Percentiles rank a stretch among this genome's conserved stretches.
Conservation (phyloP, 495 filamentous ascomycete species). For the Aspergillus bertholletiae region DNA sequence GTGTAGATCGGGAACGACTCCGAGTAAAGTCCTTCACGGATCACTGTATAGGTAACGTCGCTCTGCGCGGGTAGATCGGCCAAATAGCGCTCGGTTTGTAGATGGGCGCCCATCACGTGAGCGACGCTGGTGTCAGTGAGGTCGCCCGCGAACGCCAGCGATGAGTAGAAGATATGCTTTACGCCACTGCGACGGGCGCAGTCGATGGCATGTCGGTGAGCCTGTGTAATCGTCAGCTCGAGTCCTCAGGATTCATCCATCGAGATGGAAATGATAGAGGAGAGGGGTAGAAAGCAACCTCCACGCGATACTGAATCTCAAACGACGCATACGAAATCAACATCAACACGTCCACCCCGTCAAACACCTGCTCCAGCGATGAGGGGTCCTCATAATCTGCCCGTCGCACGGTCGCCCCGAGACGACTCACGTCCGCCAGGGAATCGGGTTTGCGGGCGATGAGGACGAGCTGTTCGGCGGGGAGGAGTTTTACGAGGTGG, state of each 20-base stretch:
- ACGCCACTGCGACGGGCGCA: slow-evolving; percentile 56
- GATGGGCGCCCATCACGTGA: slow-evolving; percentile 67
- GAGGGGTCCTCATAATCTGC: slow-evolving; percentile 36
- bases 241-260: neutral
- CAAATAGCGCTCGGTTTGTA: slow-evolving; percentile 59
- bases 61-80: slow-evolving; percentile 15
- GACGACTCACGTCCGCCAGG: slow-evolving; percentile 16
- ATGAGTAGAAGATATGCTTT: slow-evolving; percentile 64
- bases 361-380: slow-evolving; percentile 31
- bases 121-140: slow-evolving; percentile 41
- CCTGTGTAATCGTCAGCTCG: slow-evolving; percentile 16
- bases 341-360: slow-evolving; percentile 33
- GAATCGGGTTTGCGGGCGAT: slow-evolving; percentile 45
- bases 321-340: slow-evolving; percentile 42
- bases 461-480: slow-evolving; percentile 36
- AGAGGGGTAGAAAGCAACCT: slow-evolving; percentile 13
- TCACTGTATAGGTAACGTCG: slow-evolving; percentile 41
- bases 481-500: slow-evolving; percentile 38
- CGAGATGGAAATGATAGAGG: neutral
- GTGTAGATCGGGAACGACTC: slow-evolving; percentile 70
- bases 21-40: slow-evolving; percentile 64
- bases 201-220: slow-evolving; percentile 52
- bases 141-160: slow-evolving; percentile 54
- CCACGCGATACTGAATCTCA: slow-evolving; percentile 32
- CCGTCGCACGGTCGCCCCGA: slow-evolving; percentile 28